Evolutionary conservation across 768 basidiomycete genomes (phyloP).

Genomic region (Glaciozyma antarctica): DNA sequence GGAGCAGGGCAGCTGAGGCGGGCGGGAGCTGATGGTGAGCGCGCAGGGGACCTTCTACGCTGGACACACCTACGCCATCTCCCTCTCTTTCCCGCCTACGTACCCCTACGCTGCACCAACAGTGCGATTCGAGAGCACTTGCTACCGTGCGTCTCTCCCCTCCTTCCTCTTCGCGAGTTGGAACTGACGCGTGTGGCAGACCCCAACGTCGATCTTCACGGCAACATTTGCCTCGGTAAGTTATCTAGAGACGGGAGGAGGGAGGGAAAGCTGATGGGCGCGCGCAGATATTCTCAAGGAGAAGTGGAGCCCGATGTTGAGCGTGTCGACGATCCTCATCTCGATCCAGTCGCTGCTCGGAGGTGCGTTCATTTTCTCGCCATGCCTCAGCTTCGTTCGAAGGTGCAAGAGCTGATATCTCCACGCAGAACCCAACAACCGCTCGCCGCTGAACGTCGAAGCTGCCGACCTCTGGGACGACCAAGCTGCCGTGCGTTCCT

Average conservation of each 20-base stretch:
- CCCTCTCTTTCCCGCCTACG: conserved; percentile 72
- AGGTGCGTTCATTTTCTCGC: conserved; percentile 54
- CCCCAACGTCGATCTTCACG: conserved; percentile 72
- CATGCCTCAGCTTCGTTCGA: too few relatives aligned
- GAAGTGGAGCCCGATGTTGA: conserved; percentile 89
- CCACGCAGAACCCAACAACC: conserved; percentile 77
- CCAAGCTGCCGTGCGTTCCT: conserved; percentile 47
- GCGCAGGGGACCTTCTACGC: conserved; percentile 45
- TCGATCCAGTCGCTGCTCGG: conserved; percentile 81
- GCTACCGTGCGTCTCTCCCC: conserved; percentile 48
- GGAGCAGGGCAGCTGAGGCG: not conserved
- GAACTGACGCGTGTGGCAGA: conserved; percentile 36
- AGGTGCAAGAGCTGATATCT: not conserved
- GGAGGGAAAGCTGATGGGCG: conserved; percentile 43
- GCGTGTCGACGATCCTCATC: conserved; percentile 77
- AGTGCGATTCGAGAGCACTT: conserved; percentile 72
- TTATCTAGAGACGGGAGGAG: not conserved
- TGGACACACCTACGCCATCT: conserved; percentile 70
- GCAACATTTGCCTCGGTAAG: conserved; percentile 34
- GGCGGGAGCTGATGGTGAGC: too few relatives aligned
- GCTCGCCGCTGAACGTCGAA: conserved; percentile 77
- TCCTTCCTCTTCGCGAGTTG: not conserved
- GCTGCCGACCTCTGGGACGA: conserved; percentile 72
- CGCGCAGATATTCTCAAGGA: conserved; percentile 88
- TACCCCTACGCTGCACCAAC: conserved; percentile 78